phyloP scores from a whole-genome alignment of 2,329 filamentous ascomycete species.

The Shiraia sp. region DNA sequence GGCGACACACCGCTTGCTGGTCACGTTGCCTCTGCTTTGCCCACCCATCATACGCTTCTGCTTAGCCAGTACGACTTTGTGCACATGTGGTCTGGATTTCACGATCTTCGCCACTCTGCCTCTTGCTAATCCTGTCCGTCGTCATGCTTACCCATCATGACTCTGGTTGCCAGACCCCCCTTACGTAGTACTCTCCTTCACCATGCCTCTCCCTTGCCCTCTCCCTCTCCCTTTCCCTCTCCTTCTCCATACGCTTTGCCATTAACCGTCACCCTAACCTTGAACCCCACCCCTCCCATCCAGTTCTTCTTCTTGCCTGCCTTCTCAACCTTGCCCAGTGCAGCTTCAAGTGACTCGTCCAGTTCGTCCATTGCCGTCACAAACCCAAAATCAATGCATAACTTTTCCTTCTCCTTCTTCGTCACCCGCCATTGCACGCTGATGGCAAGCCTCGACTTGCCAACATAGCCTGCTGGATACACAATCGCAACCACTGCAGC shows the following conservation, averaged over 20 bases:
- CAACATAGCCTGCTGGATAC: conserved; percentile 62
- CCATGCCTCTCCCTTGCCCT: not conserved
- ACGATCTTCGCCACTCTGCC: conserved; percentile 25
- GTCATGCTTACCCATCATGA: not conserved
- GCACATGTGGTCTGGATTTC: conserved; percentile 10
- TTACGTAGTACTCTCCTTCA: not conserved
- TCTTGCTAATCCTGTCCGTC: too few species aligned
- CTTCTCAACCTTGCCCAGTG: conserved; percentile 39
- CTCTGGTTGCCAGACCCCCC: not conserved
- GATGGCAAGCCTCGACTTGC: conserved; percentile 40
- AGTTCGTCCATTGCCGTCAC: conserved; percentile 29
- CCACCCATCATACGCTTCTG: too few species aligned
- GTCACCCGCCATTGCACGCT: conserved; percentile 26
- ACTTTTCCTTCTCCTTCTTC: conserved; percentile 34
- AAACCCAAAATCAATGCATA: conserved; percentile 35
- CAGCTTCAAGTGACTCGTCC: conserved; percentile 37
- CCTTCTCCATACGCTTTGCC: conserved; percentile 24
- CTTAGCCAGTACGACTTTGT: too few species aligned
- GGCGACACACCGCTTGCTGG: conserved; percentile 30
- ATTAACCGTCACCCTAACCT: conserved; percentile 34
- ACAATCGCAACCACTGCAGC: conserved; percentile 61
- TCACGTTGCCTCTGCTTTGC: conserved; percentile 37
- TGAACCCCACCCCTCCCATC: conserved; percentile 34
- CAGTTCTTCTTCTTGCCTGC: conserved; percentile 48
- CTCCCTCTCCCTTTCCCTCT: conserved; percentile 7